Percentiles rank a stretch among this genome's conserved stretches.
phyloP scores from a whole-genome alignment of 495 filamentous ascomycete species.

The Podospora fimiseda region DNA sequence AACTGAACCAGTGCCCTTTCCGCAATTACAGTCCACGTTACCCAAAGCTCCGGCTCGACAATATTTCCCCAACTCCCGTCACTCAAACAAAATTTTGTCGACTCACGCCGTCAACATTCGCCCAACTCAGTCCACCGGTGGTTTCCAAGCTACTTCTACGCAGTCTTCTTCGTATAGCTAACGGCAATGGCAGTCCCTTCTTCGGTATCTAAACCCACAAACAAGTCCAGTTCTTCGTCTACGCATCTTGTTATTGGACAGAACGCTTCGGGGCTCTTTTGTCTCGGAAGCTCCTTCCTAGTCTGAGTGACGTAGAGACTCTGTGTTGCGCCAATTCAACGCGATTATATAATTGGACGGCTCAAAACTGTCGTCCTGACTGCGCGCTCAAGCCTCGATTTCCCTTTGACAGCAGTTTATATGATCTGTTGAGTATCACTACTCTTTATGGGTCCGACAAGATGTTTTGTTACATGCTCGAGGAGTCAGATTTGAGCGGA shows the following conservation, averaged over 20 bases:
- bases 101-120: too few species aligned
- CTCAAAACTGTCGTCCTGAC: slow-evolving; percentile 11
- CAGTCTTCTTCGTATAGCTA: too few species aligned
- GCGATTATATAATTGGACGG: slow-evolving; percentile 10
- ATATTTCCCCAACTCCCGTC: too few species aligned
- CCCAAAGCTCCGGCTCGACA: too few species aligned
- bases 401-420: background rate
- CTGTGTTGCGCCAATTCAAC: slow-evolving; percentile 9
- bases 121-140: too few species aligned
- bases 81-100: too few species aligned
- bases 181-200: too few species aligned
- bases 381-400: slow-evolving; percentile 8
- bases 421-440: slow-evolving; percentile 8
- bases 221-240: slow-evolving; percentile 7
- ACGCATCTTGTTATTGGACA: slow-evolving; percentile 8
- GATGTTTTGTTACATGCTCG: slow-evolving; percentile 8
- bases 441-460: slow-evolving; percentile 5
- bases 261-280: slow-evolving; percentile 5
- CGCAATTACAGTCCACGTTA: too few species aligned
- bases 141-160: too few species aligned
- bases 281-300: background rate
- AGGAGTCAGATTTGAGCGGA: slow-evolving; percentile 3
- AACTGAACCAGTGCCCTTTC: too few species aligned
- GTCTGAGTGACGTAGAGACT: slow-evolving; percentile 2
- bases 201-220: too few species aligned